phyloP scores from a whole-genome alignment of 352 stramenopile species.

The Phytophthora macrochlamydospora region DNA sequence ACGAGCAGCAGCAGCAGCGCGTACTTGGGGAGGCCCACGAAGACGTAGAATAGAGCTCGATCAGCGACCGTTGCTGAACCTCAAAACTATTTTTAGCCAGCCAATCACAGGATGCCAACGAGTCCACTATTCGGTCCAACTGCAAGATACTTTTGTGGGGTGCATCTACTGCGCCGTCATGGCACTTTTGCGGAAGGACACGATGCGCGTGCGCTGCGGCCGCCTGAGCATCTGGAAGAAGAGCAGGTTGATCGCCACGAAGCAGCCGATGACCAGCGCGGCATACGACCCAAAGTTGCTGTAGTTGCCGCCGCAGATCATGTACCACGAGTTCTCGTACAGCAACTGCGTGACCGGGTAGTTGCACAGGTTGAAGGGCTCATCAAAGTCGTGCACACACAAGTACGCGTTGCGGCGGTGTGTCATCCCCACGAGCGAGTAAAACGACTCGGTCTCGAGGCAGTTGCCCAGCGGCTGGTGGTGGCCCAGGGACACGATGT shows the following conservation, averaged over 20 bases:
- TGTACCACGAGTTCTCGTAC: conserved; percentile 83
- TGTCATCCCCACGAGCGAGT: conserved; percentile 61
- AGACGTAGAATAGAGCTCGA: conserved; percentile 23
- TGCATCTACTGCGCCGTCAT: conserved; percentile 22
- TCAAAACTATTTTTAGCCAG: conserved; percentile 7
- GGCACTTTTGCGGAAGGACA: conserved; percentile 63
- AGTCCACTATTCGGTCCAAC: conserved; percentile 3
- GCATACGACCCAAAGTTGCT: conserved; percentile 58
- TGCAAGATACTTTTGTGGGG: conserved; percentile 13
- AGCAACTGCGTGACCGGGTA: conserved; percentile 75
- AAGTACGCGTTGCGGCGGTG: conserved; percentile 71
- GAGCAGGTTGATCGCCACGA: conserved; percentile 59
- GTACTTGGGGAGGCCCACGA: conserved; percentile 10
- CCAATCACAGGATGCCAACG: conserved; percentile 47
- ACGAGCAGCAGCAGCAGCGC: not conserved
- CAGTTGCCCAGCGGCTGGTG: conserved; percentile 82
- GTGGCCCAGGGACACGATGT: conserved; percentile 76
- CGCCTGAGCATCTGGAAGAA: conserved; percentile 80
- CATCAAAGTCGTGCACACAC: conserved; percentile 81
- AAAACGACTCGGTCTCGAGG: conserved; percentile 58
- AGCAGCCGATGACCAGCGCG: conserved; percentile 45
- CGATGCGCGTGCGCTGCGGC: conserved; percentile 56
- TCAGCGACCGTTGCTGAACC: conserved; percentile 5
- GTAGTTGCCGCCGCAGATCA: conserved; percentile 83
- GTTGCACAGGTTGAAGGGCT: conserved; percentile 86